Conservation (phyloP, 129 eudicot genomes). For the Arctium minus region DNA sequence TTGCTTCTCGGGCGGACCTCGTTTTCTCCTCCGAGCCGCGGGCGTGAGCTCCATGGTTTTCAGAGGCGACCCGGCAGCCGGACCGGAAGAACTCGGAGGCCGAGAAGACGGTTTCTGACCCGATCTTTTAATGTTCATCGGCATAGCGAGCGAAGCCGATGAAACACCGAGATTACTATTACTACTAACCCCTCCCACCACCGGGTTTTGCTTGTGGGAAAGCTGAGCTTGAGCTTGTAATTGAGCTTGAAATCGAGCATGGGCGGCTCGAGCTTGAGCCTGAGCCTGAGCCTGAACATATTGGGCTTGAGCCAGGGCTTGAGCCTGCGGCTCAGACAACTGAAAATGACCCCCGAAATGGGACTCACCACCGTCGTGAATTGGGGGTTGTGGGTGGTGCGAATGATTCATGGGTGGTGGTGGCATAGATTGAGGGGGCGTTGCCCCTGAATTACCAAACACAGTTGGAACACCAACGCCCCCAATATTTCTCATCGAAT, state of each 20-base stretch:
- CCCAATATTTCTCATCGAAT: slow-evolving; percentile 38
- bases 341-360: slow-evolving; percentile 53
- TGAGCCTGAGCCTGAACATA: slow-evolving; percentile 44
- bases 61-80: slow-evolving; percentile 58
- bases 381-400: slow-evolving; percentile 21
- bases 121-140: slow-evolving; percentile 48
- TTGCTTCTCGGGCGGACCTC: slow-evolving; percentile 56
- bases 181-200: background rate
- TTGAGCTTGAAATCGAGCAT: slow-evolving; percentile 27
- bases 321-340: slow-evolving; percentile 52
- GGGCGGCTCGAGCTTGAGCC: slow-evolving; percentile 31
- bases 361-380: slow-evolving; percentile 34
- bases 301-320: slow-evolving; percentile 49
- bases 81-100: slow-evolving; percentile 58
- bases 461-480: slow-evolving; percentile 19
- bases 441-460: slow-evolving; percentile 40
- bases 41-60: slow-evolving; percentile 92
- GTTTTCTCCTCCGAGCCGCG: slow-evolving; percentile 65
- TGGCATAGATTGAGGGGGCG: slow-evolving; percentile 25
- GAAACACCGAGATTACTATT: slow-evolving; percentile 31
- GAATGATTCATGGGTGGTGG: slow-evolving; percentile 22
- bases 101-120: slow-evolving; percentile 58
- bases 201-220: slow-evolving; percentile 20
- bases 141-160: slow-evolving; percentile 52
- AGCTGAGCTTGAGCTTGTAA: slow-evolving; percentile 37